Conservation (phyloP, 352 stramenopile genomes). For the Pythium oligandrum region DNA sequence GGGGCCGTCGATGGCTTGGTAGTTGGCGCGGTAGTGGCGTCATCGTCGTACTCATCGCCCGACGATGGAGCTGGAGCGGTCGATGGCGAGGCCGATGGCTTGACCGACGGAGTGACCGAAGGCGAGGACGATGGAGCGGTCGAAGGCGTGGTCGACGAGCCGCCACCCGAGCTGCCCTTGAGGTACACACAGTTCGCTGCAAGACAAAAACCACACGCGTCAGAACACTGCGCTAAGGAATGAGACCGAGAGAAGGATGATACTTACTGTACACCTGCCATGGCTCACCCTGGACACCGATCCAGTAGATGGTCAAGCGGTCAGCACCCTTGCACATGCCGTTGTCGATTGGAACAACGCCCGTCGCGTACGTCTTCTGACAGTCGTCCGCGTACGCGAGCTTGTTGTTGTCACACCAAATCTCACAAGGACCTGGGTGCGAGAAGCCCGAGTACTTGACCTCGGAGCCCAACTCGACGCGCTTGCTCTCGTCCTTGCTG, state of each 20-base stretch:
- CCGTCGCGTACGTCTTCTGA: slow-evolving; percentile 24
- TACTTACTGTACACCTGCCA: slow-evolving; percentile 68
- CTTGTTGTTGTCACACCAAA: slow-evolving; percentile 51
- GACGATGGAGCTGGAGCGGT: slow-evolving; percentile 12
- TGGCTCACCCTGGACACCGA: slow-evolving; percentile 35
- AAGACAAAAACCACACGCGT: no score
- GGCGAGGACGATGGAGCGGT: slow-evolving; percentile 1
- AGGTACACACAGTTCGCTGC: slow-evolving; percentile 42
- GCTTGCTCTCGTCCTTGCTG: slow-evolving; percentile 29
- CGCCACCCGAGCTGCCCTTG: slow-evolving; percentile 18
- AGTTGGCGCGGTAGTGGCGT: not conserved
- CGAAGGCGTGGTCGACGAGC: slow-evolving; percentile 6
- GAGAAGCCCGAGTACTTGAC: slow-evolving; percentile 43
- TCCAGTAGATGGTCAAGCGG: slow-evolving; percentile 46
- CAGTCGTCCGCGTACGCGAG: slow-evolving; percentile 47
- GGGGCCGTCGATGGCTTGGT: slow-evolving; percentile 1
- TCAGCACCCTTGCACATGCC: slow-evolving; percentile 36
- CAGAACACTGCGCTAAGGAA: no score
- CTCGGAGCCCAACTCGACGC: slow-evolving; percentile 23
- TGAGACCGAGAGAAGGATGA: no score
- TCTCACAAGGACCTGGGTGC: slow-evolving; percentile 51
- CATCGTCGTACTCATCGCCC: slow-evolving; percentile 3
- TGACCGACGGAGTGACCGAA: slow-evolving; percentile 3
- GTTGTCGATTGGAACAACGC: slow-evolving; percentile 35
- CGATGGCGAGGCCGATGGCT: not conserved